Evolutionary conservation across 2,329 filamentous ascomycete genomes (phyloP).

Genomic region (Paracamarosporium sp.): DNA sequence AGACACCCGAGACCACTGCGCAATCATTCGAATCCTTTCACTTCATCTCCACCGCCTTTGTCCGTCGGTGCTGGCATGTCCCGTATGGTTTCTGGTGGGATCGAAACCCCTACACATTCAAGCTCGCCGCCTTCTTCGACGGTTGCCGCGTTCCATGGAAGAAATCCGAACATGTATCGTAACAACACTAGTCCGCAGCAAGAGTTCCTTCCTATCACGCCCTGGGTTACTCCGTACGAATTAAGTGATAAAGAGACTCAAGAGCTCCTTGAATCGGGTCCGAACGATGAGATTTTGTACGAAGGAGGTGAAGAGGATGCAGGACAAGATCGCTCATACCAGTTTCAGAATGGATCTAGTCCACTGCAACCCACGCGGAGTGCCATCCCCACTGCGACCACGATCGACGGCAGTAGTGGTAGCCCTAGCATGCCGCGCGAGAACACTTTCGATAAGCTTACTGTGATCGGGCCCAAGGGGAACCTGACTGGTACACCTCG

Average conservation of each 20-base stretch:
- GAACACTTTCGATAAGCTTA: conserved; percentile 45
- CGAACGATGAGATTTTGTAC: conserved; percentile 44
- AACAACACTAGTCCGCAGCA: conserved; percentile 12
- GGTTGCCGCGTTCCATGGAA: conserved; percentile 19
- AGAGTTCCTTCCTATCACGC: conserved; percentile 22
- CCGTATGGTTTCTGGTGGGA: conserved; percentile 13
- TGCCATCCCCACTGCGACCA: background rate
- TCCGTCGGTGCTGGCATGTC: conserved; percentile 11
- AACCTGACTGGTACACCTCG: conserved; percentile 47
- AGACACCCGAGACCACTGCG: conserved; percentile 31
- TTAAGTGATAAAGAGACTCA: conserved; percentile 42
- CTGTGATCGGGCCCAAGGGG: conserved; percentile 39
- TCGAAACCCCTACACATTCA: conserved; percentile 10
- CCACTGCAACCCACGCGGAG: background rate
- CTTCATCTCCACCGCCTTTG: conserved; percentile 36
- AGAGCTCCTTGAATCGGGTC: conserved; percentile 43
- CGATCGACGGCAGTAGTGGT: background rate
- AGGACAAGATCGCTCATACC: background rate
- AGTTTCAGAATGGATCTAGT: background rate
- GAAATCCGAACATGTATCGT: background rate
- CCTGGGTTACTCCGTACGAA: conserved; percentile 28
- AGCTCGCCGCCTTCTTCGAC: conserved; percentile 25
- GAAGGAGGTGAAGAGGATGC: conserved; percentile 9
- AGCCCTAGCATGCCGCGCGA: conserved; percentile 25
- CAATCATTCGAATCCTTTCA: conserved; percentile 32